Evolutionary conservation across 2,329 filamentous ascomycete genomes (phyloP).

Genomic region (Tolypocladium inflatum): DNA sequence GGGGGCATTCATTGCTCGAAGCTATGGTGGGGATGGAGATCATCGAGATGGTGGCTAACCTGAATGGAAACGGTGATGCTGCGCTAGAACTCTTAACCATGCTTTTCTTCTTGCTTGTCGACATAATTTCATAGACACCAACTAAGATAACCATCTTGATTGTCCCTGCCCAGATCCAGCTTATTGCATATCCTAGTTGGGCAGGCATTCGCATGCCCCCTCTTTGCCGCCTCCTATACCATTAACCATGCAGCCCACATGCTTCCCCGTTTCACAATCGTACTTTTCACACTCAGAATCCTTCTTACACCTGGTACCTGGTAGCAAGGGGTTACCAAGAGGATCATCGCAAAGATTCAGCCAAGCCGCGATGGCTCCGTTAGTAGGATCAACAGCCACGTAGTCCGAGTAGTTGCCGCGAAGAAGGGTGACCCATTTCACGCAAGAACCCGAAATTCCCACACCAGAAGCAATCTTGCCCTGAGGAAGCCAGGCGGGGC

Average conservation of each 20-base stretch:
- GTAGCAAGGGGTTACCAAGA: background rate
- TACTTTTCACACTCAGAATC: background rate
- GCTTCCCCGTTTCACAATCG: background rate
- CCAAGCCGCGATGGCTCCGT: background rate
- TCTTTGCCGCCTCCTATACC: background rate
- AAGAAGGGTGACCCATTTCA: background rate
- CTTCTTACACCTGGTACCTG: background rate
- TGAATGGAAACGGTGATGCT: no score
- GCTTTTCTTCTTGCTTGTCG: no score
- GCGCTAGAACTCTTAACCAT: no score
- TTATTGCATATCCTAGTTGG: background rate
- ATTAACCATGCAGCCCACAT: background rate
- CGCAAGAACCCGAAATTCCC: background rate
- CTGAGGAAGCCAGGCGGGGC: slow-evolving; percentile 6
- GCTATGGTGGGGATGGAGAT: no score
- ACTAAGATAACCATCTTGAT: no score
- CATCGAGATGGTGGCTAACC: no score
- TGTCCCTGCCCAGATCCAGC: no score
- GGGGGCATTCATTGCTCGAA: no score
- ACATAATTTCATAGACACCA: no score
- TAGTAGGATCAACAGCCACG: background rate
- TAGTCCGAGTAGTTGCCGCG: background rate
- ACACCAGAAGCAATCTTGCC: slow-evolving; percentile 6
- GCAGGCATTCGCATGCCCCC: background rate
- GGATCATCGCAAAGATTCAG: background rate